Percentiles rank a stretch among this genome's conserved stretches.
Conservation (phyloP, 768 basidiomycete genomes). For the Lyophyllum shimeji region DNA sequence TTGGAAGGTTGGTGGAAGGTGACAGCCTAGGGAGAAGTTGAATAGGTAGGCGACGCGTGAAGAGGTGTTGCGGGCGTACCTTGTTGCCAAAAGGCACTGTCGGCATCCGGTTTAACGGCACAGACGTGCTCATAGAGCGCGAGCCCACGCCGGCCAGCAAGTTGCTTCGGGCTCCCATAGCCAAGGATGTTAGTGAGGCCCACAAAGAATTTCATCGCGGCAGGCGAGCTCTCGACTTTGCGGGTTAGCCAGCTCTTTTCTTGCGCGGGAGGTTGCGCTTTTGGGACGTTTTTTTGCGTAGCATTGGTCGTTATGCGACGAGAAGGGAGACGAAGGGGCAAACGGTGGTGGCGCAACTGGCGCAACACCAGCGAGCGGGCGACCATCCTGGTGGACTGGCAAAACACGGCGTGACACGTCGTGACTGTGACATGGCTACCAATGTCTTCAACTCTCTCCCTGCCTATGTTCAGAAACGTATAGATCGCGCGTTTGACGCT, state of each 20-base stretch:
- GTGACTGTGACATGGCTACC: slow-evolving; percentile 12
- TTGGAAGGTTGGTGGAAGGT: slow-evolving; percentile 90
- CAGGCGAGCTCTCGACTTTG: slow-evolving; percentile 49
- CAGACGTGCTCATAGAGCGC: slow-evolving; percentile 58
- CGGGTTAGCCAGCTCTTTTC: slow-evolving; percentile 56
- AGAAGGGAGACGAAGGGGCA: neutral
- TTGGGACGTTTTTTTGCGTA: neutral
- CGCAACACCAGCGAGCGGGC: slow-evolving; percentile 12
- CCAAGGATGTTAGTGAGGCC: slow-evolving; percentile 51
- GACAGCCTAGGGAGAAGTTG: slow-evolving; percentile 57
- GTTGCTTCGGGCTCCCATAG: slow-evolving; percentile 59
- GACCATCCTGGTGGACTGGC: slow-evolving; percentile 8
- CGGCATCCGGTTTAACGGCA: slow-evolving; percentile 56
- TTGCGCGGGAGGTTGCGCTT: slow-evolving; percentile 6
- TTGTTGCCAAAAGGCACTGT: slow-evolving; percentile 62
- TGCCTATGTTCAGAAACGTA: slow-evolving; percentile 36
- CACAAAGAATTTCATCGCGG: slow-evolving; percentile 44
- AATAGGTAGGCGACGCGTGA: no score
- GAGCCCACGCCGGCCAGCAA: slow-evolving; percentile 59
- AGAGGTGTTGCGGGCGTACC: slow-evolving; percentile 39
- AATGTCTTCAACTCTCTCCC: slow-evolving; percentile 42
- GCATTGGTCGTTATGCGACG: neutral
- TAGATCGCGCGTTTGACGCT: slow-evolving; percentile 53
- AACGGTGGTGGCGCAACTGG: slow-evolving; percentile 12
- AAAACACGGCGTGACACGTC: slow-evolving; percentile 9